These are phyloP conservation scores for Gnetum montanum DNA, from an alignment of 75 land plant genomes.

Conservation along the genomic window DNA sequence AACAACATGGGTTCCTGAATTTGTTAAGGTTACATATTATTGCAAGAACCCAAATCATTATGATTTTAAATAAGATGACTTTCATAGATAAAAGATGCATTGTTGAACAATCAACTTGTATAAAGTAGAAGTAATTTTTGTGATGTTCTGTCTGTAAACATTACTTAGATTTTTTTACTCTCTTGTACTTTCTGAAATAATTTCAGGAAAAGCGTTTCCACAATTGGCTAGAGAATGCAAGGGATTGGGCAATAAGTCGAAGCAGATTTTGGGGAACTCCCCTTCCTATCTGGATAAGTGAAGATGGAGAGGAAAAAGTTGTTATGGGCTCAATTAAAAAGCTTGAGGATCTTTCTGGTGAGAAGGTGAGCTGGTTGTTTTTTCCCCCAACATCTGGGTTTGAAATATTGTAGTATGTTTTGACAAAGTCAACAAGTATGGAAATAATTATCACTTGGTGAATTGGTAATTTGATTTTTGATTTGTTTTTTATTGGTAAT, in stretches of 20 bases:
- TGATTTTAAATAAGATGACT: too few species aligned
- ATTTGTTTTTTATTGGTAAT: too few species aligned
- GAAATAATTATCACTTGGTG: too few species aligned
- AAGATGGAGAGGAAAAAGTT: constrained; percentile 75
- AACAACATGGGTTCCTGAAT: constrained; percentile 98
- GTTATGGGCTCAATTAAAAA: constrained; percentile 81
- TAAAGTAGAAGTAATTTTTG: neutral
- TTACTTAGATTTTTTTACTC: constrained; percentile 1
- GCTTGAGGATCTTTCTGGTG: constrained; percentile 87
- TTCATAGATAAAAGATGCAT: too few species aligned
- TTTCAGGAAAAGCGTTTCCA: constrained; percentile 95
- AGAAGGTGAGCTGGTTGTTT: constrained; percentile 38
- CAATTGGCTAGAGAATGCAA: constrained; percentile 98
- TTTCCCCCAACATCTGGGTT: neutral
- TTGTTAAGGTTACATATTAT: constrained; percentile 63
- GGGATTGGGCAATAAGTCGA: constrained; percentile 97
- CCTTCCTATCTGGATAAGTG: constrained; percentile 88
- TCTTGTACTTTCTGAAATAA: neutral
- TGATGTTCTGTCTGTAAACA: neutral
- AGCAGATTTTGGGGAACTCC: constrained; percentile 99
- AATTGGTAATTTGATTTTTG: too few species aligned
- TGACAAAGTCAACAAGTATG: too few species aligned
- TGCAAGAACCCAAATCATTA: neutral
- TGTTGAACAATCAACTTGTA: too few species aligned
- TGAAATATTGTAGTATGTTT: too few species aligned